Evolutionary conservation across 371 early-diverging fungal species (phyloP).

Genomic region (Dichotomocladium elegans): DNA sequence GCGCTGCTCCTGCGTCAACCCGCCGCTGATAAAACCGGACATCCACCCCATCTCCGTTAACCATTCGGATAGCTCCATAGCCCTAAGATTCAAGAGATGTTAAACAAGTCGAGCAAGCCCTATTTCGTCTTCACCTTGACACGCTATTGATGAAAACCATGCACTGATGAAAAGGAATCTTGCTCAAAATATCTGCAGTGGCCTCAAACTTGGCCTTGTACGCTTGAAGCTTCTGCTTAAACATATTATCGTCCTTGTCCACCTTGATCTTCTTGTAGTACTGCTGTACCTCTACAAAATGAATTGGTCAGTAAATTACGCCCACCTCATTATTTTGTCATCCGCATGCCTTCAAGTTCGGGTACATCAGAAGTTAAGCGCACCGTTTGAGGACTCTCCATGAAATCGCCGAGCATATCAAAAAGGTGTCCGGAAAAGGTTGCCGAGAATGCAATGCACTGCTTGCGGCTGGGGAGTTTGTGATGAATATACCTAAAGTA

Average conservation of each 20-base stretch:
- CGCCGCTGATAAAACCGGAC: constrained; percentile 49
- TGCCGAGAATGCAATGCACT: constrained; percentile 61
- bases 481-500: constrained; percentile 18
- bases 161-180: constrained; percentile 61
- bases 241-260: constrained; percentile 1
- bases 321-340: too few relatives aligned
- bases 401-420: constrained; percentile 25
- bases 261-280: constrained; percentile 37
- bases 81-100: constrained; percentile 14
- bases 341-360: constrained; percentile 50
- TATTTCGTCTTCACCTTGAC: too few relatives aligned
- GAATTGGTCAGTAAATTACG: neutral
- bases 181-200: constrained; percentile 41
- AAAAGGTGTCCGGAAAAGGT: constrained; percentile 55
- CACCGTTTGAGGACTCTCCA: constrained; percentile 50
- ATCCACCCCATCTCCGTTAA: constrained; percentile 58
- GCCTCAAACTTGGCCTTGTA: constrained; percentile 54
- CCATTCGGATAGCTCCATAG: constrained; percentile 50
- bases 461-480: constrained; percentile 35
- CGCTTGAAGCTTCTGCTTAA: constrained; percentile 14
- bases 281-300: constrained; percentile 52
- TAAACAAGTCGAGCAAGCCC: neutral
- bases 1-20: constrained; percentile 55
- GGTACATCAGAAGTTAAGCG: constrained; percentile 59
- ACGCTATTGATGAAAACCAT: constrained; percentile 63